Evolutionary conservation across 2,329 filamentous ascomycete genomes (phyloP).

Genomic region (Phialophora expanda): DNA sequence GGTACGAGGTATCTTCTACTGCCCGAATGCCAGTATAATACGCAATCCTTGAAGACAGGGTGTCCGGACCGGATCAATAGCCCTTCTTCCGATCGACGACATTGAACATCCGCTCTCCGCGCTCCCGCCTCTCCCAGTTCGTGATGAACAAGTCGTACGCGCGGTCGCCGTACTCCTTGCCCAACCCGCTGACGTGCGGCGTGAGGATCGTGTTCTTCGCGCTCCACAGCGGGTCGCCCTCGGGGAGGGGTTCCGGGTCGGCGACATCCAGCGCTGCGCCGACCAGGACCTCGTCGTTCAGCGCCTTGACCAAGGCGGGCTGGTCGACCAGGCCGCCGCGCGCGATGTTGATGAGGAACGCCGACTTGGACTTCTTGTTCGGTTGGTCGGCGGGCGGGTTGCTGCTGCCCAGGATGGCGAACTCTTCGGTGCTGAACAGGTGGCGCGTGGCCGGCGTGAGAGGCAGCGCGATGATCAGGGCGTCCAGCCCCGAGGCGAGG

Average conservation of each 20-base stretch:
- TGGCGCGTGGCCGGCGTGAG: conserved; percentile 62
- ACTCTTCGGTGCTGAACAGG: conserved; percentile 61
- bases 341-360: conserved; percentile 71
- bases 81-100: conserved; percentile 64
- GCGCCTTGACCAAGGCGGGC: conserved; percentile 65
- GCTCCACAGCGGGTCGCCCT: conserved; percentile 71
- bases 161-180: conserved; percentile 61
- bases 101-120: conserved; percentile 65
- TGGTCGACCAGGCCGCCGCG: conserved; percentile 68
- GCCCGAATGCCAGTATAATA: no score
- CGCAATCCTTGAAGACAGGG: no score
- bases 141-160: conserved; percentile 63
- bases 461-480: conserved; percentile 63
- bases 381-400: conserved; percentile 3
- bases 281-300: conserved; percentile 59
- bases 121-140: conserved; percentile 61
- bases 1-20: no score
- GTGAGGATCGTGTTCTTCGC: conserved; percentile 72
- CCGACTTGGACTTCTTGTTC: conserved; percentile 9
- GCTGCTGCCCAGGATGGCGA: conserved; percentile 52
- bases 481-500: conserved; percentile 60
- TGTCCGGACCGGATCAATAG: no score
- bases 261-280: conserved; percentile 80
- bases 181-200: conserved; percentile 66
- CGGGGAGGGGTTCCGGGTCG: conserved; percentile 76